These are phyloP conservation scores for grape (Vitis vinifera) DNA, from an alignment of 164 flowering plant species.

Conservation along the genomic window ASM3070453v1 NC_081809.1:1642001-1642500, in stretches of 20 bases:
- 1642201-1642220: not conserved
- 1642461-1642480: not conserved
- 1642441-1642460: not conserved
- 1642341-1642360: no score
- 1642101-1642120: no score
- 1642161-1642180: not conserved
- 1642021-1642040: conserved; percentile 71
- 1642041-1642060: no score
- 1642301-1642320: conserved; percentile 5
- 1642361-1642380: not conserved
- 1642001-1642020: conserved; percentile 92
- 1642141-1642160: not conserved
- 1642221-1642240: not conserved
- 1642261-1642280: not conserved
- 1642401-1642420: not conserved
- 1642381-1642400: not conserved
- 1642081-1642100: no score
- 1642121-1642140: no score
- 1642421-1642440: not conserved
- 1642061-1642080: not conserved
- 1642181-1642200: not conserved
- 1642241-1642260: conserved; percentile 2
- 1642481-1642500: no score
- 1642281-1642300: conserved; percentile 1
- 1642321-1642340: not conserved